Percentiles rank a stretch among this genome's conserved stretches.
These are phyloP conservation scores for Rhodotorula diobovata DNA, from an alignment of 768 basidiomycete species.

Conservation along the genomic window DNA sequence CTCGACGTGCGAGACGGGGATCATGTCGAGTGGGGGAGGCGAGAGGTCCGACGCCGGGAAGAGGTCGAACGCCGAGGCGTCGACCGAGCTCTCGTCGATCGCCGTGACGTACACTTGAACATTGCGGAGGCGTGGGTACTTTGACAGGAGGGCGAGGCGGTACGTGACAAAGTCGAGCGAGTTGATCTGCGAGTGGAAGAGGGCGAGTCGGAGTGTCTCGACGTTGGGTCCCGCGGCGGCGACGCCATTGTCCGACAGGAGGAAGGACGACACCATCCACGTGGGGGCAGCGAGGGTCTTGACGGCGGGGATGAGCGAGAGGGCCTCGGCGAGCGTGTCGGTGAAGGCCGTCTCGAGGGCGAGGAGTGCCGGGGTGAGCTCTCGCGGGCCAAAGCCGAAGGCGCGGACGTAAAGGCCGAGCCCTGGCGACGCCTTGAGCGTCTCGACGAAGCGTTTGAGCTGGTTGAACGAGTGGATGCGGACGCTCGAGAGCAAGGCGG, in stretches of 20 bases:
- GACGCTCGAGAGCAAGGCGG: conserved; percentile 4
- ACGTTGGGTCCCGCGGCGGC: neutral
- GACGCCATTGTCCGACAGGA: neutral
- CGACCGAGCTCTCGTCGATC: conserved; percentile 7
- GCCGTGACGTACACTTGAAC: conserved; percentile 25
- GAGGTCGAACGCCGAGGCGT: conserved; percentile 18
- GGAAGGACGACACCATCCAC: conserved; percentile 13
- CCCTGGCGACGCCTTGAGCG: neutral
- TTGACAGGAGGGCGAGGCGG: conserved; percentile 11
- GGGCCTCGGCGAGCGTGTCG: neutral
- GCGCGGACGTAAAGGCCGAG: neutral
- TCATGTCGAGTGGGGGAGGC: conserved; percentile 12
- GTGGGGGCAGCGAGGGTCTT: conserved; percentile 8
- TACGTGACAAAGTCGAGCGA: conserved; percentile 20
- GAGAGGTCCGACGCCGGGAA: conserved; percentile 15
- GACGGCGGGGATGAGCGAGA: conserved; percentile 2
- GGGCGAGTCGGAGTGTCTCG: neutral
- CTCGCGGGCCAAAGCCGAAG: conserved; percentile 1
- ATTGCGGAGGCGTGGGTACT: neutral
- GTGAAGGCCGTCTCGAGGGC: conserved; percentile 3
- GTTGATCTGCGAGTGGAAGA: conserved; percentile 7
- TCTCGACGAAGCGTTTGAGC: neutral
- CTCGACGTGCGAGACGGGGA: neutral
- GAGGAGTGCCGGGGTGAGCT: conserved; percentile 14
- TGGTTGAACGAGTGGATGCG: neutral